phyloP scores from a whole-genome alignment of 2,329 filamentous ascomycete genomes.

The Pestalotiopsis fici region DNA sequence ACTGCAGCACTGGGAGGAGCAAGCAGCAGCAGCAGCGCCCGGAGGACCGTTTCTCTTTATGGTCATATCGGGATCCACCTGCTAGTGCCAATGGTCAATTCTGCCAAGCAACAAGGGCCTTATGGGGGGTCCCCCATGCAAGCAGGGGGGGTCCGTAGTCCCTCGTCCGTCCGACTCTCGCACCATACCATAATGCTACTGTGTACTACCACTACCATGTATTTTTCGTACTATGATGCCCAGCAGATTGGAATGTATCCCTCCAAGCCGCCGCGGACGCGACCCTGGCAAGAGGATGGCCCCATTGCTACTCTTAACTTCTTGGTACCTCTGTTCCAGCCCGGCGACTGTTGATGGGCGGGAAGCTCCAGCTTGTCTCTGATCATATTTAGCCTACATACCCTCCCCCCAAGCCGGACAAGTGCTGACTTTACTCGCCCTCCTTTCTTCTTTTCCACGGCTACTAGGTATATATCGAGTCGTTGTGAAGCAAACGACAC shows the following conservation, averaged over 20 bases:
- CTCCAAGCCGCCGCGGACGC: neutral
- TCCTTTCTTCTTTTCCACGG: slow-evolving; percentile 2
- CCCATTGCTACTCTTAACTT: slow-evolving; percentile 4
- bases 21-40: neutral
- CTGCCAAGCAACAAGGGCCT: neutral
- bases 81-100: slow-evolving; percentile 4
- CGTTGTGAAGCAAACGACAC: neutral
- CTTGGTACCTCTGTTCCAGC: slow-evolving; percentile 4
- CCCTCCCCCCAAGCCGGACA: neutral
- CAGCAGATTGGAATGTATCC: neutral
- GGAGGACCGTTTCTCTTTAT: slow-evolving; percentile 6
- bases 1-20: neutral
- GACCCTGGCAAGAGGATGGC: neutral
- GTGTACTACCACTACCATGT: neutral
- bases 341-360: neutral
- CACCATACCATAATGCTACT: neutral
- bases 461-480: neutral
- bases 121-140: neutral
- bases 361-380: neutral
- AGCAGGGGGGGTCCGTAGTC: neutral
- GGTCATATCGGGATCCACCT: slow-evolving; percentile 2
- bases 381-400: slow-evolving; percentile 11
- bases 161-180: neutral
- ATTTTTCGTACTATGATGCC: neutral
- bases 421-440: neutral